A percentile compares a stretch with the other conserved stretches of the same genome.
Conservation (phyloP, 768 basidiomycete species). For the Suillus clintonianus region DNA sequence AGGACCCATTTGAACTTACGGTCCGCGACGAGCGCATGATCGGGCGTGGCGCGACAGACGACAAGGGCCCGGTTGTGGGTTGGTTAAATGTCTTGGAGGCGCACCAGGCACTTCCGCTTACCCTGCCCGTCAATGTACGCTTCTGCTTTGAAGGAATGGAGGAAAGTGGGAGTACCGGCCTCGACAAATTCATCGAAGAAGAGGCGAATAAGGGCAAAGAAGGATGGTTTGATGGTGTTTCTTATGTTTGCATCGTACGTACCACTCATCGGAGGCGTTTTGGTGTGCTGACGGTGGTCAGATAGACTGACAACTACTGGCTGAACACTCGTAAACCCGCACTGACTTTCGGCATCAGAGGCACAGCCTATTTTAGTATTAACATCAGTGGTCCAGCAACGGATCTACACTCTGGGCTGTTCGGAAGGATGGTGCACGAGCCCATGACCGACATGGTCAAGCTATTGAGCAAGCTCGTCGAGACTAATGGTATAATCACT, state of each 20-base stretch:
- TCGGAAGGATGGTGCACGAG: constrained; percentile 79
- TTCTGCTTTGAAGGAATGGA: constrained; percentile 96
- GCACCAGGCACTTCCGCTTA: constrained; percentile 62
- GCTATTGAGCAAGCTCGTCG: constrained; percentile 88
- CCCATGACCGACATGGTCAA: constrained; percentile 92
- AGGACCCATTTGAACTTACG: constrained; percentile 74
- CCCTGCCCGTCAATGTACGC: constrained; percentile 84
- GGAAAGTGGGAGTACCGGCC: constrained; percentile 81
- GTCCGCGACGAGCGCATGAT: constrained; percentile 56
- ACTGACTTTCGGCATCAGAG: constrained; percentile 83
- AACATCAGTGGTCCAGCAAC: constrained; percentile 79
- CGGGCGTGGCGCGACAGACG: constrained; percentile 85
- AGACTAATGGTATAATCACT: constrained; percentile 70
- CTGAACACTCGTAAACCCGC: constrained; percentile 72
- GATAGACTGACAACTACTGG: constrained; percentile 90
- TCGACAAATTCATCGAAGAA: constrained; percentile 76
- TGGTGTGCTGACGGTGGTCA: not conserved
- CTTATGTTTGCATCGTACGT: constrained; percentile 85
- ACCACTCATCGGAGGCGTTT: not conserved
- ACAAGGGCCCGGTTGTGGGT: constrained; percentile 87
- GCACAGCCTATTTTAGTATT: constrained; percentile 82
- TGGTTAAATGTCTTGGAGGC: constrained; percentile 92
- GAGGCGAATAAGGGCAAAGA: constrained; percentile 62
- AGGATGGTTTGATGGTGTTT: constrained; percentile 79
- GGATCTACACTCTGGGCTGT: constrained; percentile 90